Conservation (phyloP, 768 basidiomycete genomes). For the Dendrothele bispora region DNA sequence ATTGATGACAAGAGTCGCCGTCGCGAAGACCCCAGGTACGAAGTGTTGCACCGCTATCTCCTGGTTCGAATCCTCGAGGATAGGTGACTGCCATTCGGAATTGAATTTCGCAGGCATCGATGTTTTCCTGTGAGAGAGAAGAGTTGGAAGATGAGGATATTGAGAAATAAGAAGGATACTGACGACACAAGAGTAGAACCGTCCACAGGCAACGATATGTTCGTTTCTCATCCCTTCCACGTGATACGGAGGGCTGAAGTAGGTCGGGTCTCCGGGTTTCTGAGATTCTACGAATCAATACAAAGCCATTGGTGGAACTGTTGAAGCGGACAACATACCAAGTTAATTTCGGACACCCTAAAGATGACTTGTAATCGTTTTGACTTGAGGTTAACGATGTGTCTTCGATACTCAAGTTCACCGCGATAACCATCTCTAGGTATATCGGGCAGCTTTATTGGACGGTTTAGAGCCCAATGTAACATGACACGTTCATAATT, state of each 20-base stretch:
- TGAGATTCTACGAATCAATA: conserved; percentile 6
- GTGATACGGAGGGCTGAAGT: conserved; percentile 42
- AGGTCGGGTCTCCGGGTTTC: conserved; percentile 32
- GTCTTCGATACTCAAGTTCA: conserved; percentile 41
- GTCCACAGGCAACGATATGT: conserved; percentile 45
- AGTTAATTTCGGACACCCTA: conserved; percentile 36
- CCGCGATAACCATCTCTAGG: conserved; percentile 43
- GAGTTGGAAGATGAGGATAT: neutral
- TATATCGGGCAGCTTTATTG: conserved; percentile 46
- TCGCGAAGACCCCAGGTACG: conserved; percentile 51
- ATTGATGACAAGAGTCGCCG: conserved; percentile 48
- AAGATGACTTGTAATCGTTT: conserved; percentile 43
- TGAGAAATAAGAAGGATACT: conserved; percentile 16
- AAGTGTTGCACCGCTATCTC: conserved; percentile 45
- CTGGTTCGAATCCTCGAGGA: conserved; percentile 41
- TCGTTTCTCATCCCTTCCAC: conserved; percentile 57
- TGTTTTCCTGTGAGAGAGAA: conserved; percentile 38
- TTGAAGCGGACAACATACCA: conserved; percentile 33
- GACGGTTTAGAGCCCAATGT: conserved; percentile 42
- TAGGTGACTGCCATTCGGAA: conserved; percentile 55
- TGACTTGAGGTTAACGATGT: conserved; percentile 36
- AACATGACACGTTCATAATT: conserved; percentile 41
- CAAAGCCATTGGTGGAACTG: conserved; percentile 3
- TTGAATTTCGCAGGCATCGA: conserved; percentile 31
- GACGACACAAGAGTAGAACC: conserved; percentile 41